phyloP scores from a whole-genome alignment of 305 asterid species.

The Nicotiana rustica region DNA sequence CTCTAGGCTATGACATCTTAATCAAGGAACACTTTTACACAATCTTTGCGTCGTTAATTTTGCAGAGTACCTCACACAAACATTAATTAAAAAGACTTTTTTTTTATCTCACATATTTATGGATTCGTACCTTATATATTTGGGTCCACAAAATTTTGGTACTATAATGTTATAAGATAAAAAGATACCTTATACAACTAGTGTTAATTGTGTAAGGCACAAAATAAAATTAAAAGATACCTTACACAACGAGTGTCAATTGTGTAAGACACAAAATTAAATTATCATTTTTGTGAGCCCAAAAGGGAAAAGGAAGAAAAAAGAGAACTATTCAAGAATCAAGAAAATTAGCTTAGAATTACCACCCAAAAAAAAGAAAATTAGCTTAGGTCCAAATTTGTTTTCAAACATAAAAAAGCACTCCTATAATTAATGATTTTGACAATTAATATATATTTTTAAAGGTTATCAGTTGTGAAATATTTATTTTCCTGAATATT shows the following conservation, averaged over 20 bases:
- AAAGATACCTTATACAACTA: too few relatives aligned
- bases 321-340: background rate
- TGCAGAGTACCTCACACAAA: too few relatives aligned
- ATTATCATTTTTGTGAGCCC: background rate
- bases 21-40: background rate
- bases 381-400: background rate
- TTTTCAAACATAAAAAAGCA: background rate
- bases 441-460: too few relatives aligned
- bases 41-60: constrained; percentile 2
- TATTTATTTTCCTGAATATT: background rate
- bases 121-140: too few relatives aligned
- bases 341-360: background rate
- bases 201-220: too few relatives aligned
- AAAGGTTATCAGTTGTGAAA: background rate
- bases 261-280: too few relatives aligned
- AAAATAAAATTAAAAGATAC: too few relatives aligned
- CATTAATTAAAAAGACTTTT: too few relatives aligned
- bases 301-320: background rate
- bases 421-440: background rate
- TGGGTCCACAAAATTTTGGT: too few relatives aligned
- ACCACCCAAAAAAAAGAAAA: background rate
- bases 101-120: too few relatives aligned
- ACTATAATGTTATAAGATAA: too few relatives aligned
- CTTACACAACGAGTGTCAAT: too few relatives aligned
- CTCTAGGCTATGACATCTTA: constrained; percentile 19